Evolutionary conservation across 495 filamentous ascomycete genomes (phyloP), one percentile per base, ranked within the genome.

Genomic region (Daldinia childiae): DNA sequence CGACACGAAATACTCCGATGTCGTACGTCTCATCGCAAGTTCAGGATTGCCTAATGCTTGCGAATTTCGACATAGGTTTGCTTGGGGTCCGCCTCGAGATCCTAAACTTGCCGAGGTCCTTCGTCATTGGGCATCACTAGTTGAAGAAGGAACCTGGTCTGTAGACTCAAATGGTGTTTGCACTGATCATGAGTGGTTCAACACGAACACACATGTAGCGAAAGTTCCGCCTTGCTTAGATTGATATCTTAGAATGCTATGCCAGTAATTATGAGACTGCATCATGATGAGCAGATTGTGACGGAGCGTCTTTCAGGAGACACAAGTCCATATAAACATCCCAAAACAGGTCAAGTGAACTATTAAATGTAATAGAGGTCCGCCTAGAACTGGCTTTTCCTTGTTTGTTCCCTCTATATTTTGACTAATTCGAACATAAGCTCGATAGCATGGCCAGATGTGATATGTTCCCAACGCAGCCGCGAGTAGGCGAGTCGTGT

Each of bases 391-490:
- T 12, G 65, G 2, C 19, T 62, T 43, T 24, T 4, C 58, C 19
- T 54, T 27, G 1, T 11, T 26, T n/a, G 32, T 14, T 21, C 15
- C 17, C 17, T 48, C 70, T 36, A 26, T 34, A 24, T 41, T 32
- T 26, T 54, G 55, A 26, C 45, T 30, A 26, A 73, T 68, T 6
- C 75, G 72, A 39, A 43, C 38, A 39, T 73, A 76, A 0, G 82
- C 82, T 26, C 82, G 70, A 51, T 72, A 76, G 15, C 71, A 72
- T 0, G 82, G 82, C 69, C 77, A 84, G 0, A 79, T 34, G 29
- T 84, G 82, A 27, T 83, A 84, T 26, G 71, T 69, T 1, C 74
- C 80, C 52, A 84, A 45, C 11, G 76, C 73, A 0, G 73, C 51
- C 2, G 77, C 74, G 6, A 81, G 55, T 2, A 72, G 58, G 5